Conservation (phyloP, 176 grass and related monocot genomes). For the Juncus effusus region DNA sequence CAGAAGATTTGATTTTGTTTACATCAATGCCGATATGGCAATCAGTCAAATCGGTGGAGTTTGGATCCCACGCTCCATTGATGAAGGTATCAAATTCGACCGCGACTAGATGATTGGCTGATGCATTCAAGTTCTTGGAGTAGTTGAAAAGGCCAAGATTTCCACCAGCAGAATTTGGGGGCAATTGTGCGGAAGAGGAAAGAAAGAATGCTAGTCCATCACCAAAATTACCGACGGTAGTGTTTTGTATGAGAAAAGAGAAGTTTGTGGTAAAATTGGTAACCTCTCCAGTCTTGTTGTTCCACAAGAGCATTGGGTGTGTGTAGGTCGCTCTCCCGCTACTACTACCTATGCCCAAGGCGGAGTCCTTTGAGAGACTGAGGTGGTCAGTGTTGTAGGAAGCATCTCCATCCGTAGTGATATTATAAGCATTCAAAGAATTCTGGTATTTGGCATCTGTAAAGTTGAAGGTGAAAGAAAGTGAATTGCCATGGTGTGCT, state of each 20-base stretch:
- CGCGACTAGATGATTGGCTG: not conserved
- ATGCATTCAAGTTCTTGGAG: not conserved
- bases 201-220: constrained; percentile 36
- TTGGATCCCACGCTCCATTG: not conserved
- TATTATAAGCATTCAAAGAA: not conserved
- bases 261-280: constrained; percentile 40
- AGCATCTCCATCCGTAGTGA: not conserved
- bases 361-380: not conserved
- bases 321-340: constrained; percentile 27
- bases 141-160: constrained; percentile 16
- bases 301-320: constrained; percentile 31
- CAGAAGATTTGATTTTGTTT: constrained; percentile 2
- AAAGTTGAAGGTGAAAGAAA: constrained; percentile 10
- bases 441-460: not conserved
- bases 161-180: not conserved
- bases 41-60: not conserved
- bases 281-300: constrained; percentile 22
- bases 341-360: not conserved
- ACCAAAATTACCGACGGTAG: not conserved
- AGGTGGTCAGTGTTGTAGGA: not conserved
- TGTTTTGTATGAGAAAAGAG: constrained; percentile 18
- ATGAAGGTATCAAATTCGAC: constrained; percentile 26
- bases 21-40: constrained; percentile 20
- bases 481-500: not conserved
- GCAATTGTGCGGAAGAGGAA: not conserved